Base-by-base conservation (phyloP, 2,329 filamentous ascomycete genomes). In the Cadophora luteo-olivacea region DNA sequence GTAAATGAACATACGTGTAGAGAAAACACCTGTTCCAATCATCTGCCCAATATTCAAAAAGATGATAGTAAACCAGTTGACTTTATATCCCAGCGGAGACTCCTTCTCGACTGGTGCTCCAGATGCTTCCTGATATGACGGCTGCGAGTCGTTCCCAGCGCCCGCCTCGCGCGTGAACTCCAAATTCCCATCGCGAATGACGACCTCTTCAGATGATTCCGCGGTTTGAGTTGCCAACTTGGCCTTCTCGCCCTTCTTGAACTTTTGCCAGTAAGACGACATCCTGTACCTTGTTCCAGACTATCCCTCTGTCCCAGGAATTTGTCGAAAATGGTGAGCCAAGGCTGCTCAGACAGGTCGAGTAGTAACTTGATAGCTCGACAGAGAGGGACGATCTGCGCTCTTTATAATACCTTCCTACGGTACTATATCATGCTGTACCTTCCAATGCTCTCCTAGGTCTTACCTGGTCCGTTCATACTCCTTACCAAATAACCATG, bases 11-110 rank as follows among this genome's bases (percentile, higher is more conserved):
- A 74, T 74, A 89, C 87, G 88, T 0, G 88, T 90, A 0, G 87
- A 90, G 69, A 87, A 89, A n/a, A 89, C 83, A 64, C 87, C 87
- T 0, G 86, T 89, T 1, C 88, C 88, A 58, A 90, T 81, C 87
- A 90, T 90, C 77, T 85, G 84, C 68, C 85, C 86, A 49, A 90
- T 76, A 69, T 90, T 90, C 65, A 90, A 76, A 49, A 88, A 88
- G 49, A 89, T 79, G 45, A 88, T 84, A 0, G 87, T 86, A 4
- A 85, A 69, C 67, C 82, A 84, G 16, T 84, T 83, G 14, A 89
- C 87, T 11, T 84, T 79, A 70, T 89, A 89, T 0, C 87, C 88
- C 1, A 91, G 77, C 0, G 88, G 87, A 0, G 86, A 89, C 1
- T 82, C 73, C 0, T 78, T 78, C 75, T 90, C 88, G 4, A 90